phyloP scores from a whole-genome alignment of 2,329 filamentous ascomycete genomes.

The Cadophora gregata region DNA sequence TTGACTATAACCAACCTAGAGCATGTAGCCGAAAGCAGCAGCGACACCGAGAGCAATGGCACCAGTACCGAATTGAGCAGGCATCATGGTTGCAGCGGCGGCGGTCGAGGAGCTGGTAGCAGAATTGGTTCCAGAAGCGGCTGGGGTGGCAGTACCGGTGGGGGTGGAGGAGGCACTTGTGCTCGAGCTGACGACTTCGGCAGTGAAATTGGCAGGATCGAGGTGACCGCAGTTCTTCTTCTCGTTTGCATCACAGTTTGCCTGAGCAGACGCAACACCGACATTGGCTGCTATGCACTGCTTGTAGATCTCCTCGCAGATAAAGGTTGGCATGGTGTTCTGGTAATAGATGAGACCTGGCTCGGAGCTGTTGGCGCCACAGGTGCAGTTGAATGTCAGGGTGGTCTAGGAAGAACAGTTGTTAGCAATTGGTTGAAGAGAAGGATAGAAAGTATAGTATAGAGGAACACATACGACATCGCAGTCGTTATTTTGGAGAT shows the following conservation, averaged over 20 bases:
- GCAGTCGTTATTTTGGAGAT: conserved; percentile 58
- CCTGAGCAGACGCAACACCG: conserved; percentile 52
- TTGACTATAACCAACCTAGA: conserved; percentile 49
- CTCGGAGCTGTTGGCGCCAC: conserved; percentile 55
- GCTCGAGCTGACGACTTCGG: conserved; percentile 46
- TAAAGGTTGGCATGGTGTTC: conserved; percentile 64
- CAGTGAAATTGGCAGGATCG: conserved; percentile 39
- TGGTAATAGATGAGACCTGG: conserved; percentile 62
- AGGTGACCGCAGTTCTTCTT: conserved; percentile 57
- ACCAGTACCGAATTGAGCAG: conserved; percentile 48
- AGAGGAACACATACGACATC: conserved; percentile 60
- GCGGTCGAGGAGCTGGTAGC: conserved; percentile 40
- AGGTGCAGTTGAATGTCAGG: conserved; percentile 62
- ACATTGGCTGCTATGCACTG: conserved; percentile 54
- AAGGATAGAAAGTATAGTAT: not conserved
- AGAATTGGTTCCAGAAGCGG: conserved; percentile 38
- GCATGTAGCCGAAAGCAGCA: conserved; percentile 58
- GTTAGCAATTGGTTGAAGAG: conserved; percentile 19
- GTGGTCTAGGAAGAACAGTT: conserved; percentile 46
- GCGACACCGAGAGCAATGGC: conserved; percentile 58
- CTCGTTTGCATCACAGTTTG: conserved; percentile 51
- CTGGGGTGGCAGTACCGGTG: conserved; percentile 36
- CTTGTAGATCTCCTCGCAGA: conserved; percentile 59
- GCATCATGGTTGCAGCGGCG: conserved; percentile 51
- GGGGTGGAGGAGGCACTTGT: conserved; percentile 46